Base-by-base conservation (phyloP, 352 stramenopile genomes). In the Globisporangium echinulatum region DNA sequence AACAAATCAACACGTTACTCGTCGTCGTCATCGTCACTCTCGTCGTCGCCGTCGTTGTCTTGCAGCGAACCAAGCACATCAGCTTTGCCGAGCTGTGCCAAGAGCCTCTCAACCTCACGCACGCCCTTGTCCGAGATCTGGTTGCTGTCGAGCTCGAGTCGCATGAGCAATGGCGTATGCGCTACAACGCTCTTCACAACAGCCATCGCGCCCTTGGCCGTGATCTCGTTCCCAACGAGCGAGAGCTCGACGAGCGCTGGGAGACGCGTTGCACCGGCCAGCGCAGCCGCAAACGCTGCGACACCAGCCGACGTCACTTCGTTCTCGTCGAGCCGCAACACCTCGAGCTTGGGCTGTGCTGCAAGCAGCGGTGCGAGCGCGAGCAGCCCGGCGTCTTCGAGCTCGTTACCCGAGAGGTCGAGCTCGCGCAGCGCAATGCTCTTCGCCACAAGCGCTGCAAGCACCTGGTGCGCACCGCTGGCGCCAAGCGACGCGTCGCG, bases 401-500 rank as follows among this genome's bases (percentile, higher is more conserved):
- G 64, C 58, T 96, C 87, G 67, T 98, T 97, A 46, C 88, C 91
- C 19, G 87, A 96, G 49, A 98, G 68, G 62, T 98, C 88, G 3
- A 98, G 74, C 74, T 74, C 63, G 56, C 72, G 19, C 48, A 98
- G 70, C 54, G 83, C 58, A 13, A 95, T 75, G n/a, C 77, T 76
- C 49, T 61, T 78, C 51, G 63, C 68, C 10, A 72, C 70, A 11
- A 97, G 71, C 7, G 86, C 77, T 53, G 90, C 64, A 1, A 88
- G 72, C 13, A 98, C 70, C 14, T 69, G 68, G 44, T 70, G 72
- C 2, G 89, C 78, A 25, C 90, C 90, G 17, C 96, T 80, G 52
- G 82, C 70, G 7, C 85, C 83, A 7, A 97, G 72, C 42, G 88
- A 92, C 39, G 90, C 96, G 54, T 97, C 90, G 47, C 87, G 80